Conservation (phyloP, 78 protist genomes). For the Tieghemostelium lacteum region DNA sequence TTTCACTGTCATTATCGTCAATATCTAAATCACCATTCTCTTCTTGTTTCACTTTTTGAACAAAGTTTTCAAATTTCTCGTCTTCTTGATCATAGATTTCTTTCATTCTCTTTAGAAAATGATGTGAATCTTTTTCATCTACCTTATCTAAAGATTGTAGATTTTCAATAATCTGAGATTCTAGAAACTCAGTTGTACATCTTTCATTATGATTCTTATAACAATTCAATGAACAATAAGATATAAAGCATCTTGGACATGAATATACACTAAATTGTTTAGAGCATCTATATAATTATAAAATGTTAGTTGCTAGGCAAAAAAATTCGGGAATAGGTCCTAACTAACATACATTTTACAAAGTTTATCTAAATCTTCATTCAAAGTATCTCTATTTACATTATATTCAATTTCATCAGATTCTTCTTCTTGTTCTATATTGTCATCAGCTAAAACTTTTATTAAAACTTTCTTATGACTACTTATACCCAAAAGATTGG, state of each 20-base stretch:
- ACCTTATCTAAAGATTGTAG: conserved; percentile 29
- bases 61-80: conserved; percentile 9
- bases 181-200: conserved; percentile 38
- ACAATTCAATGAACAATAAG: conserved; percentile 48
- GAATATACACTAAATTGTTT: conserved; percentile 52
- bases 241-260: conserved; percentile 65
- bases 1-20: neutral
- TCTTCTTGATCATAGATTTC: conserved; percentile 49
- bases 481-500: neutral
- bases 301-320: neutral
- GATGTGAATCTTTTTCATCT: conserved; percentile 21
- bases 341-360: conserved; percentile 41
- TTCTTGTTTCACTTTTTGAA: neutral
- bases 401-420: no score
- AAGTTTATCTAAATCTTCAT: neutral
- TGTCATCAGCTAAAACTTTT: neutral
- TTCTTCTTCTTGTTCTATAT: neutral
- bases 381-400: neutral
- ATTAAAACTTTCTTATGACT: conserved; percentile 27
- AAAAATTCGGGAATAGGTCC: no score
- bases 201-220: conserved; percentile 47
- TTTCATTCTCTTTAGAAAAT: conserved; percentile 43
- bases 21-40: neutral
- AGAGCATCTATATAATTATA: conserved; percentile 23
- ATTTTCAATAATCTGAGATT: conserved; percentile 19